Base-by-base conservation (phyloP, 2,329 filamentous ascomycete genomes). In the Davidsoniella virescens region DNA sequence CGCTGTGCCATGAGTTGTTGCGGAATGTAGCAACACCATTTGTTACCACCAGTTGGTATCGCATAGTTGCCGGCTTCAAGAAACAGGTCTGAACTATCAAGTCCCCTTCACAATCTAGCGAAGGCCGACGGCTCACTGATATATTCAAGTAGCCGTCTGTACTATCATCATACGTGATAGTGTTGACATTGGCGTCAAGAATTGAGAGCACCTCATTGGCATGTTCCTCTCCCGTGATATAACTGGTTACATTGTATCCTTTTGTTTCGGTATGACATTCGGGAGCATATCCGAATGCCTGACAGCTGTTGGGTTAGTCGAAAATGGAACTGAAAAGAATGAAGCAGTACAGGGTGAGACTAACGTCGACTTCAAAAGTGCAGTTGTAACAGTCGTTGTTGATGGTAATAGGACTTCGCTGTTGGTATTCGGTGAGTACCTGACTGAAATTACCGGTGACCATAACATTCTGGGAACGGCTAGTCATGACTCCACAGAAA, bases 351-450 rank as follows among this genome's bases (percentile, higher is more conserved):
- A 14, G 18, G 14, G 12, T 33, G 5, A 3, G 25, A 18, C 42
- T 3, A 41, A 46, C 49, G 38, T 53, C 39, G 20, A 53, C 44
- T 3, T 44, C 41, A 16, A 53, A 53, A 8, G 47, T 53, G 52
- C 52, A 53, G 38, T 53, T 53, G 4, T 46, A 36, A 40, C 52
- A 53, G 48, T 53, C 52, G 16, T 44, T 50, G 38, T 53, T 50
- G n/a, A 50, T 47, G 9, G 14, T 39, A 25, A 53, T 53, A 4
- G 47, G 52, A 12, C n/a, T 40, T 10, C 48, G 48, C n/a, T 53
- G 52, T 18, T 53, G 48, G 26, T 53, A 53, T 26, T 53, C 48
- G 10, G 43, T 51, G 4, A 53, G 40, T 12, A 53, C 45, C 3
- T 50, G 44, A n/a, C 52, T 53, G 14, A 53, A 53, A 26, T 51